Percentiles rank a stretch among this genome's conserved stretches.
Conservation (phyloP, 2,329 filamentous ascomycete species). For the Colletotrichum eremochloae region DNA sequence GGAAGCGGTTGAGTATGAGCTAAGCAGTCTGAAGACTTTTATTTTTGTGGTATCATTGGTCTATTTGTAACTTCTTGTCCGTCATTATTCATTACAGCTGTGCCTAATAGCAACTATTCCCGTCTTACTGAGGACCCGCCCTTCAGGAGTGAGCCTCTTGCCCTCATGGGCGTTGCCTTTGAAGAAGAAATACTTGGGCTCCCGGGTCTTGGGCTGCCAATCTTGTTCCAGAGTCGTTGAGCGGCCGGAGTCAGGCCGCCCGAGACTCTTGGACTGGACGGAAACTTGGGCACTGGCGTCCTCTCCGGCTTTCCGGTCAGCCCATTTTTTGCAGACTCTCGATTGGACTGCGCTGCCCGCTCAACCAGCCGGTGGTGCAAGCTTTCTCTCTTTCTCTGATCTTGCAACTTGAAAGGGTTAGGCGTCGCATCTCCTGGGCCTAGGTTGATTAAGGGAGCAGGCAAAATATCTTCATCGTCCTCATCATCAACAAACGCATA, state of each 20-base stretch:
- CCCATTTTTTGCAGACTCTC: slow-evolving; percentile 69
- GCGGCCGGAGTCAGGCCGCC: slow-evolving; percentile 80
- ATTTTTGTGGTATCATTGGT: slow-evolving; percentile 1
- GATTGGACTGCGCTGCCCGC: slow-evolving; percentile 79
- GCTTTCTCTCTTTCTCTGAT: slow-evolving; percentile 81
- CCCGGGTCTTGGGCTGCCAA: slow-evolving; percentile 60
- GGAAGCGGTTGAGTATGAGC: no score
- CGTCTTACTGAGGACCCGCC: slow-evolving; percentile 48
- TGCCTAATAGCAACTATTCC: not conserved
- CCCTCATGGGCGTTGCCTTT: slow-evolving; percentile 54
- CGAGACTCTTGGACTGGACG: slow-evolving; percentile 72
- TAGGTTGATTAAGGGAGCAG: slow-evolving; percentile 65
- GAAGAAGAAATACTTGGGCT: slow-evolving; percentile 52
- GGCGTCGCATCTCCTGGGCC: slow-evolving; percentile 72
- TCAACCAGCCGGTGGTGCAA: slow-evolving; percentile 91
- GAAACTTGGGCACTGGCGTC: slow-evolving; percentile 77
- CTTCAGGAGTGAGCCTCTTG: slow-evolving; percentile 55
- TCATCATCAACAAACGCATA: slow-evolving; percentile 95
- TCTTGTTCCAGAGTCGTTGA: slow-evolving; percentile 74
- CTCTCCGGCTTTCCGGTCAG: slow-evolving; percentile 70
- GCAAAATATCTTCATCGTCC: slow-evolving; percentile 58
- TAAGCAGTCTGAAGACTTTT: not conserved
- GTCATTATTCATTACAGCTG: slow-evolving; percentile 21
- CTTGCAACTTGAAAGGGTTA: slow-evolving; percentile 85
- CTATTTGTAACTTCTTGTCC: slow-evolving; percentile 8